These are phyloP conservation scores for Arachnopeziza araneosa DNA, from an alignment of 2,329 filamentous ascomycete species.

Conservation along the genomic window DNA sequence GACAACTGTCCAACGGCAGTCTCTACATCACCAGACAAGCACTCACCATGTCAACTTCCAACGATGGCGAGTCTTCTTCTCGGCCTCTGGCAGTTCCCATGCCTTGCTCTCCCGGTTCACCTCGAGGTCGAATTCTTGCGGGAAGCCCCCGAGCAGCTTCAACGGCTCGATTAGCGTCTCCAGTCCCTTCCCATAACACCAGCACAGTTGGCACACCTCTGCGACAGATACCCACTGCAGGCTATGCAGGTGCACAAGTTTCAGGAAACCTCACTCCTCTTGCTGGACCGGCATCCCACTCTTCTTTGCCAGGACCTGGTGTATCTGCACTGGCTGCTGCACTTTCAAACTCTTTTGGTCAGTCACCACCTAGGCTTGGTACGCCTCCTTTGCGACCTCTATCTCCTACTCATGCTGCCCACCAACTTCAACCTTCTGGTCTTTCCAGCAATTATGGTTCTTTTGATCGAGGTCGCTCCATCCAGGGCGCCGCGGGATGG, in stretches of 20 bases:
- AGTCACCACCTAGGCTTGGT: constrained; percentile 64
- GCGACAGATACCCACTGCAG: constrained; percentile 42
- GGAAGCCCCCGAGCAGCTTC: constrained; percentile 51
- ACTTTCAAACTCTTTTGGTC: constrained; percentile 68
- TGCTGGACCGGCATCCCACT: constrained; percentile 49
- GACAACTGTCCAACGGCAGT: constrained; percentile 7
- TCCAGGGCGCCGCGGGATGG: constrained; percentile 35
- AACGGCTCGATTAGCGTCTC: constrained; percentile 56
- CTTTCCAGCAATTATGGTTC: constrained; percentile 78
- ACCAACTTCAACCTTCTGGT: constrained; percentile 32
- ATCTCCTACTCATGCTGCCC: constrained; percentile 49
- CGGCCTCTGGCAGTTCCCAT: constrained; percentile 35
- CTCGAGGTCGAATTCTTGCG: constrained; percentile 23
- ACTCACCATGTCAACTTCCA: constrained; percentile 31
- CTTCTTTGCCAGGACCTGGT: constrained; percentile 67
- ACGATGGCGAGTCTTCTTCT: constrained; percentile 24
- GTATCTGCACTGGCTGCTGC: constrained; percentile 85
- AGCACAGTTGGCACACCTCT: constrained; percentile 41
- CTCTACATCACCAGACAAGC: neutral
- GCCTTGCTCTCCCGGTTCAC: constrained; percentile 44
- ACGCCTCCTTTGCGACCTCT: constrained; percentile 53
- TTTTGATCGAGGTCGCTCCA: constrained; percentile 60
- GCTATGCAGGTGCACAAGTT: constrained; percentile 34
- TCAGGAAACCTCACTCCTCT: constrained; percentile 54
- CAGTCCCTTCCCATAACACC: constrained; percentile 39